Evolutionary conservation across 495 filamentous ascomycete species (phyloP).

Genomic region (Neurospora tetrasperma): DNA sequence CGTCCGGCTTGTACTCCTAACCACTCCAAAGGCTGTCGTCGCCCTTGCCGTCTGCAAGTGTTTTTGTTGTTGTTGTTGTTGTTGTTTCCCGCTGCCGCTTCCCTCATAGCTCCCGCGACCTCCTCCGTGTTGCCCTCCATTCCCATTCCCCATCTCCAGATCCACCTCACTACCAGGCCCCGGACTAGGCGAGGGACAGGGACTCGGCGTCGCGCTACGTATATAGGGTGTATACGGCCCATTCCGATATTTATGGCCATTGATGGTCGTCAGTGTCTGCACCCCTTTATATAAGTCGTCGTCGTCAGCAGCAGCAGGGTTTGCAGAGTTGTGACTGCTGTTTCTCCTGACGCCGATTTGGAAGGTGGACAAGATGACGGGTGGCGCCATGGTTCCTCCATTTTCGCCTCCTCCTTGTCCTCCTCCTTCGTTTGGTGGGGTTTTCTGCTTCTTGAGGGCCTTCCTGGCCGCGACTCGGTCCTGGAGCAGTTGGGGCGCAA

Average conservation of each 20-base stretch:
- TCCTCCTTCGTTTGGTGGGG: neutral
- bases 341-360: neutral
- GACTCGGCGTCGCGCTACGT: neutral
- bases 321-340: neutral
- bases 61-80: neutral
- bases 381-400: neutral
- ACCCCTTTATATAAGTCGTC: neutral
- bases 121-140: too few relatives aligned
- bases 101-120: neutral
- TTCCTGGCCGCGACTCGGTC: neutral
- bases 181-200: neutral
- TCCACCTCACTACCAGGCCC: neutral
- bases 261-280: neutral
- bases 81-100: neutral
- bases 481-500: constrained; percentile 6
- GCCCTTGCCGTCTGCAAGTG: neutral
- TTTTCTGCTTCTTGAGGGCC: neutral
- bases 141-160: neutral
- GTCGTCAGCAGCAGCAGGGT: neutral
- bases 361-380: neutral
- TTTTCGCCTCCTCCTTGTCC: neutral
- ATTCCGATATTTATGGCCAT: neutral
- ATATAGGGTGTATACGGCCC: neutral
- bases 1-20: neutral
- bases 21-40: neutral